A percentile compares a stretch with the other conserved stretches of the same genome.
phyloP scores from a whole-genome alignment of 2,329 filamentous ascomycete species.

The Aureobasidium sp. region DNA sequence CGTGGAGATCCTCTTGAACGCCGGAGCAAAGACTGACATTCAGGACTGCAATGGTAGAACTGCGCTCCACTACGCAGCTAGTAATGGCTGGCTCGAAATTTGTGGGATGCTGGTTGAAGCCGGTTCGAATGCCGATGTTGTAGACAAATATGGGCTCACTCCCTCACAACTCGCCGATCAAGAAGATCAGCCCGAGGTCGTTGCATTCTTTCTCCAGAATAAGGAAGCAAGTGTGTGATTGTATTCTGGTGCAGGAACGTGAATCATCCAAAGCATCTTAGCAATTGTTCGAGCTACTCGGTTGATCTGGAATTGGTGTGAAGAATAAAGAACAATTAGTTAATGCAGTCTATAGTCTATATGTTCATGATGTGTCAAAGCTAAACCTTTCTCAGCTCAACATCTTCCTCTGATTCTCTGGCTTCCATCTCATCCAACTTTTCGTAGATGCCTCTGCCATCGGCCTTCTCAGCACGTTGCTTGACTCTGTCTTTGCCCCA shows the following conservation, averaged over 20 bases:
- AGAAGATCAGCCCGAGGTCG: not conserved
- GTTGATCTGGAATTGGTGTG: too few species aligned
- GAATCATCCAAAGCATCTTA: too few species aligned
- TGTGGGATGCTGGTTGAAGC: not conserved
- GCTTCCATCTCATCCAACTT: not conserved
- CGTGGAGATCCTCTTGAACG: not conserved
- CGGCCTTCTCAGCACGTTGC: not conserved
- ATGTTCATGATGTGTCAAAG: not conserved
- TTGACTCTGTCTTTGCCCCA: constrained; percentile 13
- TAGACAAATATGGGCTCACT: not conserved
- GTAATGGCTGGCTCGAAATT: not conserved
- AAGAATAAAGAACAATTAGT: not conserved
- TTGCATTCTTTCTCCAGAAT: not conserved
- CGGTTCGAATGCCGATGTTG: not conserved
- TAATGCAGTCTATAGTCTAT: not conserved
- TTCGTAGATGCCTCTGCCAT: constrained; percentile 5
- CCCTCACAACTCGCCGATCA: not conserved
- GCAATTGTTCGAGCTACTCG: too few species aligned
- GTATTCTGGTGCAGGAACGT: too few species aligned
- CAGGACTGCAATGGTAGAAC: not conserved
- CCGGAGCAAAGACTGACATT: not conserved
- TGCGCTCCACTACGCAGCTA: not conserved
- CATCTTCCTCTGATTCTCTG: not conserved
- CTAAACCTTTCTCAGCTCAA: constrained; percentile 1
- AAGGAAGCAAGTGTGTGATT: too few species aligned